Conservation (phyloP, 345 rosid species). For the Carallia pectinifolia region DNA sequence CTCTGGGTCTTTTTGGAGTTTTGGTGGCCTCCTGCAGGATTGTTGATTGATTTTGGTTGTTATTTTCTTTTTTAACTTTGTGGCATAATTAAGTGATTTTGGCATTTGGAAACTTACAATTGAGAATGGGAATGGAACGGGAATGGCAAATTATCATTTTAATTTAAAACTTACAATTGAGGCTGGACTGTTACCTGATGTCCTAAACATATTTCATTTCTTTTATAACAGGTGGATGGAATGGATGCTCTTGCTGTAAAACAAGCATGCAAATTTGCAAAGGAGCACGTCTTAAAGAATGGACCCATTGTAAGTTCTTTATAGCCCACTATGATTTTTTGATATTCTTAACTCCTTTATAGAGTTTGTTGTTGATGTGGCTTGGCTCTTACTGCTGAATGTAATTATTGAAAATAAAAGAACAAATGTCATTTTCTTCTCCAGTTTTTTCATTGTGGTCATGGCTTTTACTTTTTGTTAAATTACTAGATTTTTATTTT, state of each 20-base stretch:
- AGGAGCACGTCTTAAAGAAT: constrained; percentile 84
- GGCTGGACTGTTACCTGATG: background rate
- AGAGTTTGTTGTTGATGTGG: background rate
- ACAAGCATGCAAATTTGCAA: constrained; percentile 94
- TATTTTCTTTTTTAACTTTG: too few species aligned
- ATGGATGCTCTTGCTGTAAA: constrained; percentile 98
- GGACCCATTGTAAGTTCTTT: constrained; percentile 82
- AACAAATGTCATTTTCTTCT: background rate
- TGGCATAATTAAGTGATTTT: too few species aligned
- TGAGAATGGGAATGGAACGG: too few species aligned
- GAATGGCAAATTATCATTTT: background rate
- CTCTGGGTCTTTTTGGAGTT: too few species aligned
- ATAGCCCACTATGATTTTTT: background rate
- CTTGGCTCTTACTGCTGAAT: background rate
- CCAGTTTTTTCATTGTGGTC: background rate
- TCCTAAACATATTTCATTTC: background rate
- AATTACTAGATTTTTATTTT: background rate
- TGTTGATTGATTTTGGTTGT: too few species aligned
- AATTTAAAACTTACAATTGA: background rate
- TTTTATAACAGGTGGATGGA: constrained; percentile 72
- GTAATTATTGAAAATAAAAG: background rate
- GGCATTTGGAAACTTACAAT: too few species aligned
- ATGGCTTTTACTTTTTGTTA: background rate
- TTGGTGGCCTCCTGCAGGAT: too few species aligned
- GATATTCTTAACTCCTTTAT: background rate